These are phyloP conservation scores for Chrysophaeum taylorii DNA, from an alignment of 352 stramenopile genomes.

Conservation along the genomic window DNA sequence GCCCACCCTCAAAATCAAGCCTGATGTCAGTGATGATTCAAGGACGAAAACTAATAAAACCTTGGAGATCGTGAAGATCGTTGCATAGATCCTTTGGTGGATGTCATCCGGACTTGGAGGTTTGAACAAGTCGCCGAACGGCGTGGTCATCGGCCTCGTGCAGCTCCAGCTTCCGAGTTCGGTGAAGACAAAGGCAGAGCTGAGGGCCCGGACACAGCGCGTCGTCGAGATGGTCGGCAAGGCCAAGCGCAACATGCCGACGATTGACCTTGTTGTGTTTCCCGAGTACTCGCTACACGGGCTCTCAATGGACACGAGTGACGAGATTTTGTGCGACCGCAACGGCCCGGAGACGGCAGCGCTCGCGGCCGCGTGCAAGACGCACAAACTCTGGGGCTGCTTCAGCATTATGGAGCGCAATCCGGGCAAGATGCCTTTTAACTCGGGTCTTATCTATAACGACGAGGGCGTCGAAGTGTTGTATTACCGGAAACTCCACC, in stretches of 20 bases:
- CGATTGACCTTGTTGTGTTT: constrained; percentile 12
- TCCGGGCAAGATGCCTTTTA: constrained; percentile 1
- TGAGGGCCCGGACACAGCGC: background rate
- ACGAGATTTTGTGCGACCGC: constrained; percentile 12
- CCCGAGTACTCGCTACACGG: constrained; percentile 17
- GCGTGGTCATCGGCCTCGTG: constrained; percentile 16
- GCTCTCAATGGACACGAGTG: constrained; percentile 14
- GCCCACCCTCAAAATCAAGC: no score
- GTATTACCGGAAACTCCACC: constrained; percentile 21
- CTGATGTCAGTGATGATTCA: no score
- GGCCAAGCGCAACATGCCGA: constrained; percentile 9
- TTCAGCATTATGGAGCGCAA: constrained; percentile 18
- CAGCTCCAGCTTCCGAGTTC: constrained; percentile 11
- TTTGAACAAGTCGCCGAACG: constrained; percentile 17
- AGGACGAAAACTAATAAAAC: no score
- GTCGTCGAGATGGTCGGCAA: constrained; percentile 16
- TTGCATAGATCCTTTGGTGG: background rate
- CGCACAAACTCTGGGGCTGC: constrained; percentile 17
- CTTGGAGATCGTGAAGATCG: no score
- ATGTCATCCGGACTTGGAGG: constrained; percentile 12
- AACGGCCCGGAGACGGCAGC: constrained; percentile 10
- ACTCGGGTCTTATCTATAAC: constrained; percentile 13
- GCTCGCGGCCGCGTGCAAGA: constrained; percentile 2
- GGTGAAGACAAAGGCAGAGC: constrained; percentile 4
- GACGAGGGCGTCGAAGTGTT: background rate